A percentile compares a stretch with the other conserved stretches of the same genome.
These are phyloP conservation scores for Spiraea crenata DNA, from an alignment of 331 rosid genomes.

Conservation along the genomic window DNA sequence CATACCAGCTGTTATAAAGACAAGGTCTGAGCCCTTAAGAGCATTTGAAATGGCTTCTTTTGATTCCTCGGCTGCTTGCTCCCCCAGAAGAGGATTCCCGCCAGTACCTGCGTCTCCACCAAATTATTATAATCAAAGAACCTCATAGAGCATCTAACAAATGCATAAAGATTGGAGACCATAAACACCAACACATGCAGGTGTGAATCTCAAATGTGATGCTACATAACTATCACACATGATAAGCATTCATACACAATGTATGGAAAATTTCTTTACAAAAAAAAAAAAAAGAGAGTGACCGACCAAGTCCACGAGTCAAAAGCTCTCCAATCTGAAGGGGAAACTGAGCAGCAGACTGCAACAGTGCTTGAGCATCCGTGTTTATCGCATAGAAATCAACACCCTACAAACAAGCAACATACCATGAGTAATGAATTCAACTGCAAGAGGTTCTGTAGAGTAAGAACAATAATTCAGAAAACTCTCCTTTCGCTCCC, in stretches of 20 bases:
- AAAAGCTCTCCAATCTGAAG: conserved; percentile 91
- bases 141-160: conserved; percentile 2
- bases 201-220: neutral
- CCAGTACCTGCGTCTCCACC: conserved; percentile 86
- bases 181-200: neutral
- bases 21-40: conserved; percentile 91
- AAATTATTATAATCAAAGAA: conserved; percentile 40
- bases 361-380: conserved; percentile 79
- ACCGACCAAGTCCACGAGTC: conserved; percentile 91
- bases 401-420: conserved; percentile 62
- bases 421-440: conserved; percentile 29
- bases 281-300: conserved; percentile 14
- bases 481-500: neutral
- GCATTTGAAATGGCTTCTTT: conserved; percentile 75
- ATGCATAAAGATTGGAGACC: neutral
- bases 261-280: neutral
- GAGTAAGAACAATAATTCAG: neutral
- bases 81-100: conserved; percentile 91
- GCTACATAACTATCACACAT: neutral
- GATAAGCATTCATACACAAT: neutral
- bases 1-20: conserved; percentile 94
- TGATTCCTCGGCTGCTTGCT: conserved; percentile 96
- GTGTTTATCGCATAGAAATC: conserved; percentile 95
- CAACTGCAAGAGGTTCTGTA: conserved; percentile 17
- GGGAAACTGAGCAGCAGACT: conserved; percentile 82